Base-by-base conservation (phyloP, 805 yeast genomes). In the Candida golubevii region DNA sequence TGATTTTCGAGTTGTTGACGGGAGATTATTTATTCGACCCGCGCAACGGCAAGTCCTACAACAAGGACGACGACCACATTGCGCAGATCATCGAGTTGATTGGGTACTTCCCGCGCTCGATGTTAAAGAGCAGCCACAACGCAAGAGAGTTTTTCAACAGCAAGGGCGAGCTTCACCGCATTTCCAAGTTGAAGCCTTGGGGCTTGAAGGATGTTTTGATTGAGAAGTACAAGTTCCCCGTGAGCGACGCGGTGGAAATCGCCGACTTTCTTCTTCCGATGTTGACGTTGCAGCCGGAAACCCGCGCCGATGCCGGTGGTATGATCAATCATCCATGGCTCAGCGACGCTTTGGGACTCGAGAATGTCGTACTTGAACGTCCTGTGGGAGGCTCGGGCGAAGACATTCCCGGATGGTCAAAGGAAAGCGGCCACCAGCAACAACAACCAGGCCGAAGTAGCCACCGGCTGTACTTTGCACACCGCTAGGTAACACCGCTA, bases 231-330 rank as follows among this genome's bases (percentile, higher is more conserved):
- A 74, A 75, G 52, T 68, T 78, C 46, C 63, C 78, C 28, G 77
- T 75, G 23, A 68, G 69, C 10, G 93, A 86, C 44, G 88, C 97
- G 4, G 71, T 75, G 35, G 84, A 80, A 44, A 76, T 93, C 36
- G 66, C 90, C 8, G 88, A 82, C 54, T 89, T 93, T 57, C 66
- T 93, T 49, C 61, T 77, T 37, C 97, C 97, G 8, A 88, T 93
- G 96, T 71, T 93, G 37, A 62, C 74, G 15, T 64, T 88, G 15
- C 87, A 84, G 60, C 98, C 99, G 1, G 82, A 78, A 47, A 63
- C 67, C 43, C 74, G 99, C 52, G 91, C 91, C 11, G 99, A 93
- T 67, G 98, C 98, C 1, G 99, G 98, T 14, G 97, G 97, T 3
- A 77, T 89, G 81, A 80, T 87, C 2, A 85, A 88, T 57, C 96